These are phyloP conservation scores for Myxozyma monticola DNA, from an alignment of 805 yeast genomes.

Conservation along the genomic window DNA sequence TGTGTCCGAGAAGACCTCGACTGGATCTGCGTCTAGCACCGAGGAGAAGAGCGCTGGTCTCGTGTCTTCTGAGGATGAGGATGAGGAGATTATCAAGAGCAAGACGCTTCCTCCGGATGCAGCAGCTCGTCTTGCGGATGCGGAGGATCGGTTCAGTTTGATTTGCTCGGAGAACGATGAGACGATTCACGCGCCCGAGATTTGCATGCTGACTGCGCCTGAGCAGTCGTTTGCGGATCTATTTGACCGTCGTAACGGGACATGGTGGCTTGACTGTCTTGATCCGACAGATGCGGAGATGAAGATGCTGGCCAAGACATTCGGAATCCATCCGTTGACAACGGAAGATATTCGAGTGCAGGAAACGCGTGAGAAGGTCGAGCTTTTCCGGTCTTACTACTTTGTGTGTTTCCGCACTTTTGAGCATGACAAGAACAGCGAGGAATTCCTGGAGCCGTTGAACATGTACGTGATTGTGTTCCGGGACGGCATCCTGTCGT, in stretches of 20 bases:
- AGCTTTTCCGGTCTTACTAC: constrained; percentile 82
- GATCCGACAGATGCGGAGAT: constrained; percentile 95
- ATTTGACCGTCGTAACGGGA: constrained; percentile 68
- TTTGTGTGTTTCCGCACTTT: constrained; percentile 97
- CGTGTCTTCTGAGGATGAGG: constrained; percentile 13
- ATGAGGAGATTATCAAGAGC: constrained; percentile 15
- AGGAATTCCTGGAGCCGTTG: constrained; percentile 71
- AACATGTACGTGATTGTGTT: constrained; percentile 62
- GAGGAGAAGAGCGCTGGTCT: background rate
- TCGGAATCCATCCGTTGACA: constrained; percentile 96
- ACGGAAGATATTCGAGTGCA: constrained; percentile 96
- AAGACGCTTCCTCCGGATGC: constrained; percentile 22
- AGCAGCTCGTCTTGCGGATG: constrained; percentile 22
- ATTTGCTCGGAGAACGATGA: constrained; percentile 80
- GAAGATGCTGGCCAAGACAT: constrained; percentile 87
- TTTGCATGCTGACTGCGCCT: constrained; percentile 64
- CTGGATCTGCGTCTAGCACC: constrained; percentile 3
- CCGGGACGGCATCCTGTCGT: constrained; percentile 58
- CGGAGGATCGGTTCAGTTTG: constrained; percentile 70
- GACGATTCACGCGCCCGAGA: constrained; percentile 85
- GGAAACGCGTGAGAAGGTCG: constrained; percentile 97
- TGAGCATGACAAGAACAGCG: constrained; percentile 79
- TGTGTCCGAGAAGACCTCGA: constrained; percentile 1
- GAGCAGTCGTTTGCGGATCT: constrained; percentile 66
- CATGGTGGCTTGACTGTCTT: constrained; percentile 95